A percentile compares a stretch with the other conserved stretches of the same genome.
Conservation (phyloP, 1,284 basidiomycete genomes). For the Ceratobasidium sp. region DNA sequence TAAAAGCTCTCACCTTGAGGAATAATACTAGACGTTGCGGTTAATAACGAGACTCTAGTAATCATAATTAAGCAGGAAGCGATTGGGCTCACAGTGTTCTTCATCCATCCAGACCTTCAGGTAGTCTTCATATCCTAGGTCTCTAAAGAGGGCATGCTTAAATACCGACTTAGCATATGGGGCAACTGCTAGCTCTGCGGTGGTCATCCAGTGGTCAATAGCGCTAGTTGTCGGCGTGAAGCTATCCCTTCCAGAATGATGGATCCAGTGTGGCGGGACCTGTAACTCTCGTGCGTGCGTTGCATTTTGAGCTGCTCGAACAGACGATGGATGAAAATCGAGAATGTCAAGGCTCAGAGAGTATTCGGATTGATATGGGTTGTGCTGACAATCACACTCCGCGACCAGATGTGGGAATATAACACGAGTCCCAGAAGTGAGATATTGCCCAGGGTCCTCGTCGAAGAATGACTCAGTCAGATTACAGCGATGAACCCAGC, state of each 20-base stretch:
- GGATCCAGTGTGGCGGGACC: not conserved
- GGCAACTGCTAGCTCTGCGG: not conserved
- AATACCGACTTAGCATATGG: not conserved
- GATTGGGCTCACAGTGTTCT: slow-evolving; percentile 9
- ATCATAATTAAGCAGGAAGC: too few species aligned
- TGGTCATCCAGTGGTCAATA: not conserved
- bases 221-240: not conserved
- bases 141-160: not conserved
- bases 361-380: too few species aligned
- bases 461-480: not conserved
- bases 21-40: too few species aligned
- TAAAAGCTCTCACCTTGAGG: too few species aligned
- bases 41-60: too few species aligned
- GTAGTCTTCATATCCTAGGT: not conserved
- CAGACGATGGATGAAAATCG: not conserved
- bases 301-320: too few species aligned
- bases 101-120: not conserved
- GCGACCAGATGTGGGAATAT: too few species aligned
- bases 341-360: too few species aligned
- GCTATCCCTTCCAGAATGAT: not conserved
- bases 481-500: not conserved
- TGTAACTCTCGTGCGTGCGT: not conserved
- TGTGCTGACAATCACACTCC: too few species aligned
- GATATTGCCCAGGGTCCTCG: not conserved
- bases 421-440: not conserved